A percentile compares a stretch with the other conserved stretches of the same genome.
phyloP scores from a whole-genome alignment of 2,329 filamentous ascomycete species.

The Botrytis fragariae region DNA sequence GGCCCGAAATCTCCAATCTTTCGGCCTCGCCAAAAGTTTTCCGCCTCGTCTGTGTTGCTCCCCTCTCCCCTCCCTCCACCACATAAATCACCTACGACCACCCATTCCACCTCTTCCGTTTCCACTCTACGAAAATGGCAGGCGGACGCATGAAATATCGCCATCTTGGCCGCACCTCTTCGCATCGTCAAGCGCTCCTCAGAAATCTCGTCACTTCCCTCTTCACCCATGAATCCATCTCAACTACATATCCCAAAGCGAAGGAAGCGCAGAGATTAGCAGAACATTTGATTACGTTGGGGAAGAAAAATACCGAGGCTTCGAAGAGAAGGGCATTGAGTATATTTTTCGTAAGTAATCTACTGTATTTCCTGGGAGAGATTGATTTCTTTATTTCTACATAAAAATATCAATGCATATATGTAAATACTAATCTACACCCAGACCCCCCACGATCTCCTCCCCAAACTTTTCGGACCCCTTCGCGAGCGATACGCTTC shows the following conservation, averaged over 20 bases:
- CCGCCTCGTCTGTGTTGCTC: constrained; percentile 5
- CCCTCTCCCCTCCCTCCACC: not conserved
- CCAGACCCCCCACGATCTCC: constrained; percentile 64
- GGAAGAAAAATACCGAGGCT: constrained; percentile 88
- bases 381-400: not conserved
- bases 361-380: not conserved
- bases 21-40: constrained; percentile 29
- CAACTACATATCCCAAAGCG: constrained; percentile 93
- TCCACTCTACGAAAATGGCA: constrained; percentile 61
- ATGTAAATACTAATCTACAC: constrained; percentile 21
- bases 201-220: constrained; percentile 95
- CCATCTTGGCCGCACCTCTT: constrained; percentile 78
- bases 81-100: not conserved
- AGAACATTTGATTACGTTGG: constrained; percentile 90
- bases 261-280: constrained; percentile 94
- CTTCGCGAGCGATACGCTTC: constrained; percentile 76
- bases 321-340: constrained; percentile 70
- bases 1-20: constrained; percentile 9
- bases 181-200: constrained; percentile 87
- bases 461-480: constrained; percentile 86
- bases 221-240: constrained; percentile 88
- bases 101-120: not conserved
- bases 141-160: constrained; percentile 85
- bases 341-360: constrained; percentile 75
- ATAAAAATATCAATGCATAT: not conserved